Conservation (phyloP, 192 early-diverging fungal genomes). For the Coemansia sp. region DNA sequence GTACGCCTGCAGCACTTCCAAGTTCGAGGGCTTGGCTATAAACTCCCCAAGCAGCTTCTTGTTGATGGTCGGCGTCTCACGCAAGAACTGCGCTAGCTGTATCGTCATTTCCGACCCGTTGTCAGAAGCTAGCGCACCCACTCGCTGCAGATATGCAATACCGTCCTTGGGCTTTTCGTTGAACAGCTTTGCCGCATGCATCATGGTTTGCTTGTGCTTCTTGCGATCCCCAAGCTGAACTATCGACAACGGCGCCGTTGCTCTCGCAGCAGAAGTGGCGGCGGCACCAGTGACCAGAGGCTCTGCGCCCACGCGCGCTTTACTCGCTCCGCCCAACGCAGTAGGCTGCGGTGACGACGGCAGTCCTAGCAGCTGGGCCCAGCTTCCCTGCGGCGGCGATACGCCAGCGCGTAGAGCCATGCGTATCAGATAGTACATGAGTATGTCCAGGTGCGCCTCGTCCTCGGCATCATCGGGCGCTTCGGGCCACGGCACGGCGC, state of each 20-base stretch:
- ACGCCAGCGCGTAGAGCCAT: slow-evolving; percentile 46
- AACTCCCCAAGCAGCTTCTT: slow-evolving; percentile 90
- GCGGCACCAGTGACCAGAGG: not conserved
- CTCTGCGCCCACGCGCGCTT: not conserved
- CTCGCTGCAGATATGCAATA: slow-evolving; percentile 74
- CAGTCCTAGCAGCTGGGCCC: slow-evolving; percentile 38
- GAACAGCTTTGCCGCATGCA: slow-evolving; percentile 79
- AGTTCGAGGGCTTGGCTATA: slow-evolving; percentile 81
- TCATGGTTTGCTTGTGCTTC: slow-evolving; percentile 77
- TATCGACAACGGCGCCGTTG: slow-evolving; percentile 15
- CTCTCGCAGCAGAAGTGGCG: not conserved
- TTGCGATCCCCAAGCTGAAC: slow-evolving; percentile 42
- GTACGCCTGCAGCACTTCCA: slow-evolving; percentile 84
- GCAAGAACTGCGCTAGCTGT: slow-evolving; percentile 75
- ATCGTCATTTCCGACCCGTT: slow-evolving; percentile 30
- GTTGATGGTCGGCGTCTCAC: slow-evolving; percentile 80
- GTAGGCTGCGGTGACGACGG: not conserved
- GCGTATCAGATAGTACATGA: slow-evolving; percentile 45
- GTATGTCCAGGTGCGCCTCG: slow-evolving; percentile 49
- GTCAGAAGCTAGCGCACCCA: slow-evolving; percentile 27
- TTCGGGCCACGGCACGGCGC: slow-evolving; percentile 46
- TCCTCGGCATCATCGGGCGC: slow-evolving; percentile 19
- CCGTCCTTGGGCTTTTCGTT: slow-evolving; percentile 89
- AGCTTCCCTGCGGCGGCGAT: slow-evolving; percentile 24
- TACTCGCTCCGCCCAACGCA: not conserved